Percentiles rank a stretch among this genome's conserved stretches.
These are phyloP conservation scores for Curvularia hawaiiensis DNA, from an alignment of 2,329 filamentous ascomycete species.

Conservation along the genomic window DNA sequence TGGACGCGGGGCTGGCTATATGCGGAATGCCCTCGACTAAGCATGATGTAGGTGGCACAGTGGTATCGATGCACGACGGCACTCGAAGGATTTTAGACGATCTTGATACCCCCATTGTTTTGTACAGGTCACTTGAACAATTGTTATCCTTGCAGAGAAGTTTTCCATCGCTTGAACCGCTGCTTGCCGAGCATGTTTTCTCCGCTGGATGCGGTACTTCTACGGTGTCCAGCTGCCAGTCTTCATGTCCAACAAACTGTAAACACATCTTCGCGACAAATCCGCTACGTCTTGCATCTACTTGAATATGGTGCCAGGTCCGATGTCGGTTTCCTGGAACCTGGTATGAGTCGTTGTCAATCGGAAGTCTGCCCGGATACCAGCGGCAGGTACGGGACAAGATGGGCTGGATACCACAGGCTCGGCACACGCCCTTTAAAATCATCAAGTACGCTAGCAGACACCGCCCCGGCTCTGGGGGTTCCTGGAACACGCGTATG, in stretches of 20 bases:
- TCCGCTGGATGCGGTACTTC: not conserved
- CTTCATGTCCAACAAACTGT: conserved; percentile 9
- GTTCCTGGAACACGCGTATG: conserved; percentile 13
- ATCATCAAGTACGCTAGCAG: conserved; percentile 16
- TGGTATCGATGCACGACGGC: conserved; percentile 14
- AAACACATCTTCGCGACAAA: not conserved
- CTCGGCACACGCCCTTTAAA: conserved; percentile 24
- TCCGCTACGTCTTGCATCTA: not conserved
- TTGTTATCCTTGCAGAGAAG: conserved; percentile 19
- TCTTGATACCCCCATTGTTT: conserved; percentile 23
- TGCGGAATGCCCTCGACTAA: conserved; percentile 20
- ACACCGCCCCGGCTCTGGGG: conserved; percentile 15
- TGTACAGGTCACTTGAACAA: conserved; percentile 27
- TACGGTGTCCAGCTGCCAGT: not conserved
- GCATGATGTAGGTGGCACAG: conserved; percentile 17
- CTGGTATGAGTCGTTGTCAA: conserved; percentile 8
- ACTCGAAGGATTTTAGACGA: conserved; percentile 5
- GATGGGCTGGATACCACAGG: conserved; percentile 26
- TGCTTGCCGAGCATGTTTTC: conserved; percentile 21
- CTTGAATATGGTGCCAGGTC: not conserved
- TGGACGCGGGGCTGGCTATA: conserved; percentile 27
- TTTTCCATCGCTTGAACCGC: conserved; percentile 27
- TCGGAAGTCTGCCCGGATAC: conserved; percentile 31
- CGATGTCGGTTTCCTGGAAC: conserved; percentile 7
- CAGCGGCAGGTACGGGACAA: conserved; percentile 20